A percentile compares a stretch with the other conserved stretches of the same genome.
phyloP scores from a whole-genome alignment of 1,139 yeast genomes.

The Hemisphaericaspora xylofermentans region DNA sequence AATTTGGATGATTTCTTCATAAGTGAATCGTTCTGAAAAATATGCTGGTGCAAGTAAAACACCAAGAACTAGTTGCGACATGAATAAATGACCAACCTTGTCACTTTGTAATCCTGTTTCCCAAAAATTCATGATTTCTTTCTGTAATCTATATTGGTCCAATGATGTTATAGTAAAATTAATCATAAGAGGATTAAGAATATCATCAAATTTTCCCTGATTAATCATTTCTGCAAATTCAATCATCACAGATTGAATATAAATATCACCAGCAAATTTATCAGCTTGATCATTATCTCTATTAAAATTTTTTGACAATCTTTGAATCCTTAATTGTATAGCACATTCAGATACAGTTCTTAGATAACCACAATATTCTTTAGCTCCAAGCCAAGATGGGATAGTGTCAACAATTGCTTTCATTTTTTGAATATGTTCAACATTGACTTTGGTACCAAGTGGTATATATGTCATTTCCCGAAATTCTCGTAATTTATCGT shows the following conservation, averaged over 20 bases:
- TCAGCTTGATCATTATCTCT: conserved; percentile 41
- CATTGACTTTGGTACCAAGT: conserved; percentile 18
- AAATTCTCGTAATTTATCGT: too few relatives aligned
- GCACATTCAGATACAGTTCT: conserved; percentile 8
- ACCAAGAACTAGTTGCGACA: conserved; percentile 63
- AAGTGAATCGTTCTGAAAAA: conserved; percentile 58
- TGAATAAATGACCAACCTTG: conserved; percentile 29
- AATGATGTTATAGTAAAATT: conserved; percentile 1
- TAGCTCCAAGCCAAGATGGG: neutral
- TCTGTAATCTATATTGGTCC: conserved; percentile 31
- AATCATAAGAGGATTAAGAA: neutral
- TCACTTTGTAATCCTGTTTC: conserved; percentile 41
- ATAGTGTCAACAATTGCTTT: neutral
- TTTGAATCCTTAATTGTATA: conserved; percentile 20
- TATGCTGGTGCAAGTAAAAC: conserved; percentile 69
- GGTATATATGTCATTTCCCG: too few relatives aligned
- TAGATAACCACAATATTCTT: conserved; percentile 17
- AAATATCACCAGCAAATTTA: conserved; percentile 29
- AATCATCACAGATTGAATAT: conserved; percentile 35
- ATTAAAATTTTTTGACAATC: conserved; percentile 34
- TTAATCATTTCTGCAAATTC: conserved; percentile 32
- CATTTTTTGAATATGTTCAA: conserved; percentile 22
- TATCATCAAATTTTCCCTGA: conserved; percentile 26
- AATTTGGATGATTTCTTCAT: conserved; percentile 51
- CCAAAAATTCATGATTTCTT: conserved; percentile 43